These are phyloP conservation scores for Populus hybrid DNA, from an alignment of 441 rosid species.

Conservation along the genomic window DNA sequence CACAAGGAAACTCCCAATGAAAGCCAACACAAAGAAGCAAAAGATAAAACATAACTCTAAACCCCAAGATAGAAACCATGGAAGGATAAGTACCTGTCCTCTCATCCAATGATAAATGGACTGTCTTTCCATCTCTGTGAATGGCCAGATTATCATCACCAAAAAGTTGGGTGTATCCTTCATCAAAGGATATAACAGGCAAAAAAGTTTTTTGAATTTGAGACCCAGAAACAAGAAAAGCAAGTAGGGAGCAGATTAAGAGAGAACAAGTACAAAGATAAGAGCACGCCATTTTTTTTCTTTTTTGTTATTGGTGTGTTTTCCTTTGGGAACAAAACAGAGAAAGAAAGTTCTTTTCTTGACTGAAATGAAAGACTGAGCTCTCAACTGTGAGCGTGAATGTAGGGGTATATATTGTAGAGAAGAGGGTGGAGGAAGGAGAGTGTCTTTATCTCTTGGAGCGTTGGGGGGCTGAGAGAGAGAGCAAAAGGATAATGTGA, in stretches of 20 bases:
- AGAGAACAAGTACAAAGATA: constrained; percentile 17
- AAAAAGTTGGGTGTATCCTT: constrained; percentile 84
- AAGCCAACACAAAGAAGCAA: not conserved
- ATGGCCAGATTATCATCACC: constrained; percentile 78
- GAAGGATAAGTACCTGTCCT: constrained; percentile 55
- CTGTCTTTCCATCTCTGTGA: constrained; percentile 73
- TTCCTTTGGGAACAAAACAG: not conserved
- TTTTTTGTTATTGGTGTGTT: not conserved
- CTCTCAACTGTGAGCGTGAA: not conserved
- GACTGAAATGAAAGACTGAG: not conserved
- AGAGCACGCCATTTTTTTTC: constrained; percentile 20
- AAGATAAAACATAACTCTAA: not conserved
- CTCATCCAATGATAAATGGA: constrained; percentile 78
- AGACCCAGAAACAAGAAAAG: constrained; percentile 53
- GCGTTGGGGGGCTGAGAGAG: not conserved
- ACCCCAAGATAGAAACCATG: not conserved
- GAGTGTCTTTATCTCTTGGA: not conserved
- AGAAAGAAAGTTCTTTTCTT: not conserved
- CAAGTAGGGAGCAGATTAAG: constrained; percentile 25
- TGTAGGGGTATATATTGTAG: not conserved
- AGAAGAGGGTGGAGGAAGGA: constrained; percentile 3
- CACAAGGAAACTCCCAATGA: not conserved
- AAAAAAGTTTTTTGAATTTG: constrained; percentile 30
- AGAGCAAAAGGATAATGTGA: not conserved
- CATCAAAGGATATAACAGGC: constrained; percentile 71